These are phyloP conservation scores for Lachancea waltii DNA, from an alignment of 805 yeast genomes.

Conservation along the genomic window DNA sequence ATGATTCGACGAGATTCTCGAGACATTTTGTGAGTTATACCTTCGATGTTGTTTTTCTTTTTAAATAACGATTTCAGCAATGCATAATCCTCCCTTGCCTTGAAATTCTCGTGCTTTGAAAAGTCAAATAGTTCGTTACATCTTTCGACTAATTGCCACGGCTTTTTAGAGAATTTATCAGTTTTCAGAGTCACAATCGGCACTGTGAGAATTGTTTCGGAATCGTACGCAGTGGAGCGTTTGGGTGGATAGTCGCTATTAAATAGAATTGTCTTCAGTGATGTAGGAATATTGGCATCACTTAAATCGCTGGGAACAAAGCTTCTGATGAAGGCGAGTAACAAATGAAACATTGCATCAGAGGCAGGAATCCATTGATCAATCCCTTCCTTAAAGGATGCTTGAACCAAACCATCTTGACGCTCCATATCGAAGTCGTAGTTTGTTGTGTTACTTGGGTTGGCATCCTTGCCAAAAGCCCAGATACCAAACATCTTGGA, in stretches of 20 bases:
- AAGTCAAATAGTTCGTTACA: constrained; percentile 56
- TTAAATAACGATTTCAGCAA: constrained; percentile 66
- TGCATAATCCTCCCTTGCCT: constrained; percentile 72
- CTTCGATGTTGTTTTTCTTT: constrained; percentile 43
- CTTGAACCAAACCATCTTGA: constrained; percentile 18
- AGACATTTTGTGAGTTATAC: constrained; percentile 58
- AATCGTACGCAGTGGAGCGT: constrained; percentile 31
- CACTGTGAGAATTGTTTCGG: constrained; percentile 43
- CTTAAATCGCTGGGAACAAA: constrained; percentile 64
- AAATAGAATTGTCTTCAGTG: constrained; percentile 58
- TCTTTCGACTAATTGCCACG: constrained; percentile 53
- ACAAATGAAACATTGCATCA: constrained; percentile 77
- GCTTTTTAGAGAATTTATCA: constrained; percentile 38
- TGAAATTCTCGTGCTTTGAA: constrained; percentile 61
- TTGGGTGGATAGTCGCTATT: constrained; percentile 74
- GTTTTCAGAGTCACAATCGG: constrained; percentile 59
- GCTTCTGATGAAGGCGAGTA: constrained; percentile 69
- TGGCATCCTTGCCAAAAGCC: constrained; percentile 55
- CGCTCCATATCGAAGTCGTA: constrained; percentile 22
- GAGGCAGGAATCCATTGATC: constrained; percentile 74
- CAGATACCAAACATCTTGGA: constrained; percentile 79
- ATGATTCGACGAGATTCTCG: constrained; percentile 61
- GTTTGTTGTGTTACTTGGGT: constrained; percentile 25
- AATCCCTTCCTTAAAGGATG: constrained; percentile 60
- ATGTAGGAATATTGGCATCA: constrained; percentile 47